phyloP scores from a whole-genome alignment of 1,139 yeast genomes.

The Geotrichum carabidarum region DNA sequence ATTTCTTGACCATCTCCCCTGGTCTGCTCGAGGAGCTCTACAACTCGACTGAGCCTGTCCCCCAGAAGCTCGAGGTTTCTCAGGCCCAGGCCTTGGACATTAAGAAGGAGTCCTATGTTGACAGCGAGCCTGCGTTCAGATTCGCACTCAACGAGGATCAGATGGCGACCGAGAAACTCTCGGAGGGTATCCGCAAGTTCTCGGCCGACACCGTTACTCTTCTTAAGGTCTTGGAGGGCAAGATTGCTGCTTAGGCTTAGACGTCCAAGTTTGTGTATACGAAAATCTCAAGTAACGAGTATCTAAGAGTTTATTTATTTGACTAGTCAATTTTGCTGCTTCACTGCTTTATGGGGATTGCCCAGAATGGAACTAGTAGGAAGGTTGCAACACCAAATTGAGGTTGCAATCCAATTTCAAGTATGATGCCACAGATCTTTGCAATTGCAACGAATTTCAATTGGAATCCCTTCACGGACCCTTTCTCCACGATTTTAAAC shows the following conservation, averaged over 20 bases:
- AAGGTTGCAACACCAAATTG: too few relatives aligned
- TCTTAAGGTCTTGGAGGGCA: slow-evolving; percentile 70
- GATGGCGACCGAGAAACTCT: slow-evolving; percentile 96
- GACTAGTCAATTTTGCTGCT: too few relatives aligned
- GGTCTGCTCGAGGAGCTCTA: slow-evolving; percentile 82
- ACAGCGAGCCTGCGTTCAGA: slow-evolving; percentile 89
- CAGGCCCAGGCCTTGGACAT: slow-evolving; percentile 52
- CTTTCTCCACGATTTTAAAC: too few relatives aligned
- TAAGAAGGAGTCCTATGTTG: slow-evolving; percentile 73
- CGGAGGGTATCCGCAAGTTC: slow-evolving; percentile 96
- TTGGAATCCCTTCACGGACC: too few relatives aligned
- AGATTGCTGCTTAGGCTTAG: slow-evolving; percentile 39
- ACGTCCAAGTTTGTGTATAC: too few relatives aligned
- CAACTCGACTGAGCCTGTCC: slow-evolving; percentile 72
- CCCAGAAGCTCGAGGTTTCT: slow-evolving; percentile 67
- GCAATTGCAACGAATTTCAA: too few relatives aligned
- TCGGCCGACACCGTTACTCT: slow-evolving; percentile 91
- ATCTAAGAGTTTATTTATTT: too few relatives aligned
- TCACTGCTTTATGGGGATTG: too few relatives aligned
- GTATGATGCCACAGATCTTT: too few relatives aligned
- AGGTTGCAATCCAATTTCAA: too few relatives aligned
- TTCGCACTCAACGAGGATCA: slow-evolving; percentile 90
- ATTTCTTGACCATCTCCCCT: slow-evolving; percentile 94
- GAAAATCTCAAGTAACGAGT: too few relatives aligned
- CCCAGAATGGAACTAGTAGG: too few relatives aligned